phyloP scores from a whole-genome alignment of 164 flowering plant species.

The Sextonia rubra region DNA sequence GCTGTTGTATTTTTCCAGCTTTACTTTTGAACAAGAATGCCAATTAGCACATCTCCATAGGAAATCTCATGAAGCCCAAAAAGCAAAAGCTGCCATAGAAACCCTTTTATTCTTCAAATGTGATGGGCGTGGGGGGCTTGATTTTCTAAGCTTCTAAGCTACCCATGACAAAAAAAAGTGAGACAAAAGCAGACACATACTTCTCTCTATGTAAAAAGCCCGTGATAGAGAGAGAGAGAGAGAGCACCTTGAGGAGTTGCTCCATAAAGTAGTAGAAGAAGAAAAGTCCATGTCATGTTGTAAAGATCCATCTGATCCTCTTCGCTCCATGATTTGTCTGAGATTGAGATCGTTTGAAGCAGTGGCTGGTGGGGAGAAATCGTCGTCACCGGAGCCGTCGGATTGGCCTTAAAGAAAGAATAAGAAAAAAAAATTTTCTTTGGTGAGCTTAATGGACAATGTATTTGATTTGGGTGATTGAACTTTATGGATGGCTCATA shows the following conservation, averaged over 20 bases:
- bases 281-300: constrained; percentile 34
- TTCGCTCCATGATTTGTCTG: constrained; percentile 20
- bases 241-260: constrained; percentile 45
- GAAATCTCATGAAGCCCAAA: constrained; percentile 20
- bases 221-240: neutral
- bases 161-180: constrained; percentile 28
- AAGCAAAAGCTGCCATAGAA: constrained; percentile 40
- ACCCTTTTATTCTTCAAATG: constrained; percentile 33
- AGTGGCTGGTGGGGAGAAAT: constrained; percentile 19
- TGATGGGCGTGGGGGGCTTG: constrained; percentile 31
- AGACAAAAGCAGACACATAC: constrained; percentile 5
- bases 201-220: neutral
- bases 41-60: constrained; percentile 21
- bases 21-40: constrained; percentile 21
- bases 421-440: neutral
- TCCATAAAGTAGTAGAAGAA: constrained; percentile 35
- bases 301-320: constrained; percentile 32
- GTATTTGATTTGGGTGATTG: neutral
- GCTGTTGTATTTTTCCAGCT: constrained; percentile 11
- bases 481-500: too few species aligned
- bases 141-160: constrained; percentile 18
- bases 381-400: constrained; percentile 72
- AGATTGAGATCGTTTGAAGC: constrained; percentile 13
- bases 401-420: constrained; percentile 39
- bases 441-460: constrained; percentile 3